phyloP scores from a whole-genome alignment of 2,329 filamentous ascomycete genomes.

The Immersiporthe knoxdaviesiana region DNA sequence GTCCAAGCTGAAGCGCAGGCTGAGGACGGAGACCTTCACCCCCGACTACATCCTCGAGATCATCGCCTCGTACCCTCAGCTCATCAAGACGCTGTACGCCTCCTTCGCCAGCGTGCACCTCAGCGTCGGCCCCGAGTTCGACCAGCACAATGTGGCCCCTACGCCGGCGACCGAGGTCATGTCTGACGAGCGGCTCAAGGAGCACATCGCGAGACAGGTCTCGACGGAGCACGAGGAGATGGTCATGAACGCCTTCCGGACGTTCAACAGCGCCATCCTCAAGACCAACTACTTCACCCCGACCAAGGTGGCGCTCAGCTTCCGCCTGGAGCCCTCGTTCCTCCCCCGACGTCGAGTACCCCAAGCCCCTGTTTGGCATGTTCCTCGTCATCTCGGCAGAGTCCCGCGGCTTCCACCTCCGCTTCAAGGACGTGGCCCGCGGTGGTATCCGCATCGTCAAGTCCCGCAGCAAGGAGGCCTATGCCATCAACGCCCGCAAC shows the following conservation, averaged over 20 bases:
- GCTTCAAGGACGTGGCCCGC: slow-evolving; percentile 95
- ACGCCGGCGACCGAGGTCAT: slow-evolving; percentile 69
- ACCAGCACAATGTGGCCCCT: slow-evolving; percentile 56
- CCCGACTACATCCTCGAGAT: slow-evolving; percentile 98
- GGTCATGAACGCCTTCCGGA: slow-evolving; percentile 95
- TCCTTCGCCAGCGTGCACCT: slow-evolving; percentile 89
- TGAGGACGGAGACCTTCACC: slow-evolving; percentile 96
- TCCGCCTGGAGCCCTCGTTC: slow-evolving; percentile 88
- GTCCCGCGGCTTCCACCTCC: slow-evolving; percentile 94
- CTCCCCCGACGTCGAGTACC: slow-evolving; percentile 90
- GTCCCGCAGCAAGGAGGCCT: slow-evolving; percentile 93
- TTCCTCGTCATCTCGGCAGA: slow-evolving; percentile 97
- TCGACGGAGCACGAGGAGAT: slow-evolving; percentile 95
- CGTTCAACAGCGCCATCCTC: slow-evolving; percentile 90
- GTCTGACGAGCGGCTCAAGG: slow-evolving; percentile 72
- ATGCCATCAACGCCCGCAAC: slow-evolving; percentile 92
- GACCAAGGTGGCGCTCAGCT: slow-evolving; percentile 96
- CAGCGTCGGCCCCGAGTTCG: slow-evolving; percentile 53
- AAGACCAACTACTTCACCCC: slow-evolving; percentile 99
- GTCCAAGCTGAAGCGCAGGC: slow-evolving; percentile 90
- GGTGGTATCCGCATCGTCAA: slow-evolving; percentile 99
- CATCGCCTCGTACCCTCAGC: slow-evolving; percentile 84
- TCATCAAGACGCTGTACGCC: slow-evolving; percentile 87
- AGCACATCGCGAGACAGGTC: slow-evolving; percentile 77
- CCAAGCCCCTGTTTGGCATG: slow-evolving; percentile 94